Evolutionary conservation across 2,329 filamentous ascomycete genomes (phyloP), one percentile per base, ranked within the genome.

Genomic region (Truncatella angustata): DNA sequence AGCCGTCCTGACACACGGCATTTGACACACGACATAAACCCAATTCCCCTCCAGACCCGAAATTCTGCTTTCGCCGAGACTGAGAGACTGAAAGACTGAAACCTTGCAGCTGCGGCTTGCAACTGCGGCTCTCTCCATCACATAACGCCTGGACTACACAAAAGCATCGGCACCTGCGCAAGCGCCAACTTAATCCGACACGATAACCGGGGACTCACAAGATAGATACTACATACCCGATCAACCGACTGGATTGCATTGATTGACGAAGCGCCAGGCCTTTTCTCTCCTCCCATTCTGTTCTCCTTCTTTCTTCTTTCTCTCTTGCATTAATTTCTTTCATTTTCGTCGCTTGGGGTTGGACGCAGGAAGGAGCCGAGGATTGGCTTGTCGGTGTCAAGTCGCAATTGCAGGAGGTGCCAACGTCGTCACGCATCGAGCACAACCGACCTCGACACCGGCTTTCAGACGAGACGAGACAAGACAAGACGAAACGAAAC

Each of bases 11-110:
- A 32, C 26, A 46, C 43, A 46, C 43, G 26, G 34, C 43, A 46
- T 34, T 35, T 46, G 43, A 46, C 34, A 46, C 43, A 46, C 43
- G 43, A 35, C 43, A 46, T 46, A 26, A 46, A 46, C 43, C 28
- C 24, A 43, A 43, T 24, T 43, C 23, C n/a, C n/a, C n/a, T n/a
- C n/a, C n/a, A n/a, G 20, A 43, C n/a, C n/a, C 30, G 16, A 28
- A 24, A 16, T 18, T 21, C 16, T 20, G 18, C 16, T 20, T 46
- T 46, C 34, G 5, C 43, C 20, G 26, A 35, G 26, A 46, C 43
- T 16, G n/a, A n/a, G n/a, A n/a, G n/a, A n/a, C n/a, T n/a, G n/a
- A n/a, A n/a, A n/a, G n/a, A n/a, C n/a, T n/a, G n/a, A n/a, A n/a
- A n/a, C n/a, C n/a, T n/a, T n/a, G n/a, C n/a, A n/a, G n/a, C n/a